phyloP scores from a whole-genome alignment of 768 basidiomycete genomes.

The Boletus coccyginus region DNA sequence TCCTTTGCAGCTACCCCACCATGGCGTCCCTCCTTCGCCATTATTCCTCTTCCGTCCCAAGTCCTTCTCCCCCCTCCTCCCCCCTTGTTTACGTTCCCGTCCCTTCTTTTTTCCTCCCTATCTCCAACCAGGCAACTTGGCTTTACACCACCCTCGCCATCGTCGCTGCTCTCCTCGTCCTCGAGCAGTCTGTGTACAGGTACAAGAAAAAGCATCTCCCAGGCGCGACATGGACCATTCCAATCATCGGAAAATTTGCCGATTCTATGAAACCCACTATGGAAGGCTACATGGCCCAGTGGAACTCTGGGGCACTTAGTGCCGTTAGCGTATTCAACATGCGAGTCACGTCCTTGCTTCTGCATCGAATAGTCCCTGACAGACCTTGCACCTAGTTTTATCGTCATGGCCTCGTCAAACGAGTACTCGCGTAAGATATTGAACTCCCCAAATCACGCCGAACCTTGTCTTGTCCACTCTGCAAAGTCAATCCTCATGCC shows the following conservation, averaged over 20 bases:
- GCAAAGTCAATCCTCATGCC: conserved; percentile 83
- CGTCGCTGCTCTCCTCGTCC: conserved; percentile 68
- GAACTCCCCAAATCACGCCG: conserved; percentile 89
- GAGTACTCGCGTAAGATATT: conserved; percentile 93
- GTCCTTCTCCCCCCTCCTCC: conserved; percentile 44
- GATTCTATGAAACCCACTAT: conserved; percentile 90
- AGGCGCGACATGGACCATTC: conserved; percentile 89
- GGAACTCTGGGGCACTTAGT: conserved; percentile 85
- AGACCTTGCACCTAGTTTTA: conserved; percentile 65
- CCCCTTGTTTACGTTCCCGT: conserved; percentile 44
- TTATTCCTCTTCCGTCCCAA: conserved; percentile 33
- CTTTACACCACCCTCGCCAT: conserved; percentile 68
- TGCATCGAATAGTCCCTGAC: conserved; percentile 1
- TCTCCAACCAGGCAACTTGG: conserved; percentile 40
- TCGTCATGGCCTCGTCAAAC: conserved; percentile 96
- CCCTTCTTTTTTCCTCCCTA: conserved; percentile 42
- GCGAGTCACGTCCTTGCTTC: conserved; percentile 42
- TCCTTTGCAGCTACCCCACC: neutral
- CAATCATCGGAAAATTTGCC: conserved; percentile 95
- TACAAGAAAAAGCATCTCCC: conserved; percentile 87
- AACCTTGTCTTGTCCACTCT: conserved; percentile 91
- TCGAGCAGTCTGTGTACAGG: conserved; percentile 89
- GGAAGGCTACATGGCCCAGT: conserved; percentile 89
- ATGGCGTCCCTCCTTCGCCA: conserved; percentile 36
- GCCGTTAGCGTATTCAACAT: conserved; percentile 98